Evolutionary conservation across 306 rosid genomes (phyloP).

Genomic region (Cicer judaicum): DNA sequence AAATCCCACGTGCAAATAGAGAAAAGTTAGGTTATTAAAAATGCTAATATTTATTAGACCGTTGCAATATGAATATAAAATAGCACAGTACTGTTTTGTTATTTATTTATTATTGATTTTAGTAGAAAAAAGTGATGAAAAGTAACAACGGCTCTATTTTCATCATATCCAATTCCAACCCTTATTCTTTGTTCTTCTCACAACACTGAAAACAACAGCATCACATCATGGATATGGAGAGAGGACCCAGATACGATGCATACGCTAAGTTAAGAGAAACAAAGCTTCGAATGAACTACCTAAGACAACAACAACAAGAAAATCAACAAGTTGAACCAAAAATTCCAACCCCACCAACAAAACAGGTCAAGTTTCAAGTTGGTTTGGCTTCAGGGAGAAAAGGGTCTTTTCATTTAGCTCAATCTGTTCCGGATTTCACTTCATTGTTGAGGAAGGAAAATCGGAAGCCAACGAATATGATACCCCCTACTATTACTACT

Average conservation of each 20-base stretch:
- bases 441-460: conserved; percentile 79
- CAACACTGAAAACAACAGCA: conserved; percentile 17
- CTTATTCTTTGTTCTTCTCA: conserved; percentile 45
- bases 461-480: conserved; percentile 53
- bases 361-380: conserved; percentile 67
- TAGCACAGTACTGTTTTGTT: too few species aligned
- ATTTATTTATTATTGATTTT: too few species aligned
- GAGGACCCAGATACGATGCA: conserved; percentile 82
- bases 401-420: conserved; percentile 69
- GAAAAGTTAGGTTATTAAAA: too few species aligned
- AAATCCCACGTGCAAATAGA: too few species aligned
- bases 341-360: conserved; percentile 58
- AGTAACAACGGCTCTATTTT: background rate
- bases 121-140: too few species aligned
- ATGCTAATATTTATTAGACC: too few species aligned
- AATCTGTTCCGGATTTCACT: conserved; percentile 93
- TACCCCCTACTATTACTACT: background rate
- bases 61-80: too few species aligned
- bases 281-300: conserved; percentile 56
- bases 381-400: conserved; percentile 45
- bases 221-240: conserved; percentile 61
- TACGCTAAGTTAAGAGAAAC: conserved; percentile 72
- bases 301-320: conserved; percentile 37
- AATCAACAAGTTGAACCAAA: conserved; percentile 32
- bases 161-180: conserved; percentile 36